Evolutionary conservation across 345 rosid genomes (phyloP).

Genomic region (Syzygium jambos): DNA sequence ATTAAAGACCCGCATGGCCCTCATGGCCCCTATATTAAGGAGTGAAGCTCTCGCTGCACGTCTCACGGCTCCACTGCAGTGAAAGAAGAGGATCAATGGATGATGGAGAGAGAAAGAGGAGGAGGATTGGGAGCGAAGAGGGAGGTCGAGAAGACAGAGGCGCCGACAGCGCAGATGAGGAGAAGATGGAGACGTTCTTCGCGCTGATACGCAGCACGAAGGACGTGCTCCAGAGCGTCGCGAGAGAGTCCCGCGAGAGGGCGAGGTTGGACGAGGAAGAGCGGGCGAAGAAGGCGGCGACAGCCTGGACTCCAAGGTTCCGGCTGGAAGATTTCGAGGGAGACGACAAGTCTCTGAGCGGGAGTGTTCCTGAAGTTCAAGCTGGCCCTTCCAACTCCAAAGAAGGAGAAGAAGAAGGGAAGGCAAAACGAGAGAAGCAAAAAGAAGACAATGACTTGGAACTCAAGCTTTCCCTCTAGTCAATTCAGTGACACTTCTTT

Average conservation of each 20-base stretch:
- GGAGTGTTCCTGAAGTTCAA: not conserved
- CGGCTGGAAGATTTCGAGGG: slow-evolving; percentile 13
- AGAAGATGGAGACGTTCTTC: slow-evolving; percentile 20
- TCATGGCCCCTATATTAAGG: not conserved
- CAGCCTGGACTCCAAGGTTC: slow-evolving; percentile 14
- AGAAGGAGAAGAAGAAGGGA: not conserved
- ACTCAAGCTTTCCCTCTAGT: slow-evolving; percentile 1
- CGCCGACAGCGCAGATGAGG: slow-evolving; percentile 1
- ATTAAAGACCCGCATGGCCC: not conserved
- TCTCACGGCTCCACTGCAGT: not conserved
- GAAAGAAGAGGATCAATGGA: not conserved
- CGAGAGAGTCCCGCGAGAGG: not conserved
- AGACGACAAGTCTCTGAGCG: not conserved
- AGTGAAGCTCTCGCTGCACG: not conserved
- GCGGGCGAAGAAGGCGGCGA: not conserved
- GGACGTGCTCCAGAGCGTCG: slow-evolving; percentile 10
- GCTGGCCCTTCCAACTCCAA: slow-evolving; percentile 3
- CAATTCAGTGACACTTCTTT: not conserved
- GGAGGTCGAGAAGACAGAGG: not conserved
- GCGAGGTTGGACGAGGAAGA: not conserved
- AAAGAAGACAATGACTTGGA: not conserved
- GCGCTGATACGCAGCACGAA: slow-evolving; percentile 17
- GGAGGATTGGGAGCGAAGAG: slow-evolving; percentile 1
- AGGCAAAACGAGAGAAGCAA: not conserved
- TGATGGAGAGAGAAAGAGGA: slow-evolving; percentile 1